Base-by-base conservation (phyloP, 2,329 filamentous ascomycete species). In the Venturia oleaginea region DNA sequence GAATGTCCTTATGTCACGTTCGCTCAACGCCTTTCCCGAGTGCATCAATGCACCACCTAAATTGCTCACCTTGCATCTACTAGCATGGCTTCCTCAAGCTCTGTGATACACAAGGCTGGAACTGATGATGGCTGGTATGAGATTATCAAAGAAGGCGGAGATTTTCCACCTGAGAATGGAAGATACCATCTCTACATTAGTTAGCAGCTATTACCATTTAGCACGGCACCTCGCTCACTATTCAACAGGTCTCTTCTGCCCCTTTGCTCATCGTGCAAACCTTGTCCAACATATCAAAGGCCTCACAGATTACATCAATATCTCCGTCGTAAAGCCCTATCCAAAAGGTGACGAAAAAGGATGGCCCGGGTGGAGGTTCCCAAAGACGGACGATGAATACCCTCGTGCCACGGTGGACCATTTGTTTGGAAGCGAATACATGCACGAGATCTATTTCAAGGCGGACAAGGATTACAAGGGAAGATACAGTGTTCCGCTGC, bases 151-250 rank as follows among this genome's bases (percentile, higher is more conserved):
- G 77, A 85, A 0, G 86, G 84, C 54, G 88, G 90, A 7, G 78
- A 87, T 74, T 96, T 92, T 70, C 89, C 91, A 6, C 84, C 91
- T 0, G 93, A 97, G 78, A 91, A 90, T 77, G 91, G 84, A 62
- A 84, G 94, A 65, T 99, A 99, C 75, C 94, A 97, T 77, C 85
- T 99, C 70, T 99, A 93, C 74, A 88, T 96, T 69, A 92, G 89
- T 71, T 96, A 96, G 76, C 92, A 42, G 4, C 19, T n/a, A 51
- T 24, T 15, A 11, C 13, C n/a, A 3, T n/a, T 34, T 37, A 10
- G 15, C 15, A 37, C 22, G 30, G 38, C 32, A 13, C 22, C 24
- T 51, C 42, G 40, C 60, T 46, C 17, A 62, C n/a, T 8, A 17
- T 19, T 11, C 32, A 27, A 38, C n/a, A 62, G 60, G 38, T 24